phyloP scores from a whole-genome alignment of 1,284 basidiomycete genomes.

The Spongiforma sp. region DNA sequence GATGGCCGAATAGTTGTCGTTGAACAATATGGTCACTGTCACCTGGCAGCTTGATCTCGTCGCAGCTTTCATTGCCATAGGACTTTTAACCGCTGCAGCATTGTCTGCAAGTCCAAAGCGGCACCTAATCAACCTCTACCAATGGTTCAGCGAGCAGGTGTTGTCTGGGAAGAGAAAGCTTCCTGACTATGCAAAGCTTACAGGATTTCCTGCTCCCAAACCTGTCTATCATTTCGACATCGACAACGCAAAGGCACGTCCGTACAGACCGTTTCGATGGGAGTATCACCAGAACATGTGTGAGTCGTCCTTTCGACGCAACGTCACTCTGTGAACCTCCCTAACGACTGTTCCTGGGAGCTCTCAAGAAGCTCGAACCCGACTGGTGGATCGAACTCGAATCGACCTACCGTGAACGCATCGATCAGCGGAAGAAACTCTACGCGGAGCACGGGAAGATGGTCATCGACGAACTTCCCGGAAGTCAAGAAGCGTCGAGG shows the following conservation, averaged over 20 bases:
- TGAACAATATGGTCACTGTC: conserved; percentile 15
- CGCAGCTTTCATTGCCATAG: neutral
- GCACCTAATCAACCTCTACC: conserved; percentile 1
- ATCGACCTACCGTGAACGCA: conserved; percentile 50
- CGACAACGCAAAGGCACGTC: conserved; percentile 46
- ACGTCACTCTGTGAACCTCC: neutral
- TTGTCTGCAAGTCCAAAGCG: conserved; percentile 1
- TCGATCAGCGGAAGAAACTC: conserved; percentile 47
- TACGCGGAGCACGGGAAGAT: conserved; percentile 42
- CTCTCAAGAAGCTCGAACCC: conserved; percentile 51
- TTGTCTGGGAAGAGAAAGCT: conserved; percentile 12
- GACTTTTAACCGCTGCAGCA: conserved; percentile 8
- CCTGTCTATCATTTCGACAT: conserved; percentile 50
- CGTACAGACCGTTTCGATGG: conserved; percentile 60
- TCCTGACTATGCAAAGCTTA: conserved; percentile 44
- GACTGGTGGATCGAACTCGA: conserved; percentile 61
- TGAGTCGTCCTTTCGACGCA: conserved; percentile 28
- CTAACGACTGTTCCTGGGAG: conserved; percentile 31
- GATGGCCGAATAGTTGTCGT: neutral
- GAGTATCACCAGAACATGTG: conserved; percentile 59
- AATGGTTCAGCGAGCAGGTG: conserved; percentile 11
- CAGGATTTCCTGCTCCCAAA: conserved; percentile 47
- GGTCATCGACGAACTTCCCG: conserved; percentile 47
- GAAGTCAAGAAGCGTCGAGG: conserved; percentile 46
- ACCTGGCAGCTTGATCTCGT: conserved; percentile 1